Percentiles rank a stretch among this genome's conserved stretches.
Conservation (phyloP, 169 alveolate species). For the Cryptosporidium felis region DNA sequence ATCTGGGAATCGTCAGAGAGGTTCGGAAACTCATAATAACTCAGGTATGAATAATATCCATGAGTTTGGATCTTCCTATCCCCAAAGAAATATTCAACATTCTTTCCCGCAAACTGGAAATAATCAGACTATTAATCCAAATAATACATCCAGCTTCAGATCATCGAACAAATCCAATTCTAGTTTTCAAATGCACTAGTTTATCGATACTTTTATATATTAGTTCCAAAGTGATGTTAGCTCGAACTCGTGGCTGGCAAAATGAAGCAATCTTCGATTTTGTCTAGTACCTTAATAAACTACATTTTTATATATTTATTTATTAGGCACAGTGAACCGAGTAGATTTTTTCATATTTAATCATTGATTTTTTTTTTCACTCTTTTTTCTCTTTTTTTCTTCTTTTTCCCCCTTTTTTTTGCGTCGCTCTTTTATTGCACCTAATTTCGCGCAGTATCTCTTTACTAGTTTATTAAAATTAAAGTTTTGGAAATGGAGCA, state of each 20-base stretch:
- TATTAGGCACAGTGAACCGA: neutral
- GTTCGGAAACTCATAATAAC: neutral
- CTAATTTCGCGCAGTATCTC: conserved; percentile 29
- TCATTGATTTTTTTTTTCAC: no score
- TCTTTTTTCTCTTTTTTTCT: no score
- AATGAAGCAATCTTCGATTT: no score
- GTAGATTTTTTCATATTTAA: neutral
- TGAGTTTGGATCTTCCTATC: neutral
- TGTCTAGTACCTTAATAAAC: no score
- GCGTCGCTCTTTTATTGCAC: conserved; percentile 21
- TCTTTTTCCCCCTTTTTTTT: no score
- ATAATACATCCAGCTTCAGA: neutral
- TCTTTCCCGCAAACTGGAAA: neutral
- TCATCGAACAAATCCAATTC: neutral
- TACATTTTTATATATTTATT: no score
- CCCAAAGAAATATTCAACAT: conserved; percentile 9
- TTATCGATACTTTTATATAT: neutral
- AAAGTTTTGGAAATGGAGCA: conserved; percentile 2
- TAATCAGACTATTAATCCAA: neutral
- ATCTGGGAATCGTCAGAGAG: neutral
- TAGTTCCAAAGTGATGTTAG: no score
- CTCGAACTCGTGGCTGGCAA: no score
- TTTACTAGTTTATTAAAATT: neutral
- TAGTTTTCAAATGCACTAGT: neutral
- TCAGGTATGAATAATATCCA: neutral